These are phyloP conservation scores for Cupressus sempervirens DNA, from an alignment of 75 land plant genomes.

Conservation along the genomic window DNA sequence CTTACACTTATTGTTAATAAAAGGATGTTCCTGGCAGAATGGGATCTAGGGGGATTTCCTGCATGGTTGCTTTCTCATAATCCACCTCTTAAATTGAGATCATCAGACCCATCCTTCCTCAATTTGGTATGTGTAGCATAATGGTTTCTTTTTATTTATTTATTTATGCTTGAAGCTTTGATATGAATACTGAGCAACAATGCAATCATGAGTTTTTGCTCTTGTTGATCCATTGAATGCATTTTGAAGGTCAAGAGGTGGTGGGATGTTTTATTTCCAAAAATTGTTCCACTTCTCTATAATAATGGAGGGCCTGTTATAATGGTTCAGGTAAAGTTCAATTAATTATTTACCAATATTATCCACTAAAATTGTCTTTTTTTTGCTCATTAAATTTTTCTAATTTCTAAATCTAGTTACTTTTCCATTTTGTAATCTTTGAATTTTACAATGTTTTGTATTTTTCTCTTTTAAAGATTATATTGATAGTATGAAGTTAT, in stretches of 20 bases:
- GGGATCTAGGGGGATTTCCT: constrained; percentile 97
- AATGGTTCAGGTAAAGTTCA: constrained; percentile 78
- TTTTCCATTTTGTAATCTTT: not conserved
- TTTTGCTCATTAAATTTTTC: not conserved
- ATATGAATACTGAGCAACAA: not conserved
- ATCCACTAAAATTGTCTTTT: not conserved
- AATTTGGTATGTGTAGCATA: constrained; percentile 35
- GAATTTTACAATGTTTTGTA: not conserved
- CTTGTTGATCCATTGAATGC: not conserved
- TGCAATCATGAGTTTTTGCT: not conserved
- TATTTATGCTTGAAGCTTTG: not conserved
- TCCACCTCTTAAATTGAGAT: constrained; percentile 66
- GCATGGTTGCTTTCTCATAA: constrained; percentile 72
- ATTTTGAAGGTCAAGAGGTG: constrained; percentile 74
- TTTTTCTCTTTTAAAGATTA: not conserved
- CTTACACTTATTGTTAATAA: not conserved
- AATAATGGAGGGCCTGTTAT: constrained; percentile 80
- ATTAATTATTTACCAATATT: not conserved
- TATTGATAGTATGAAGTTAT: not conserved
- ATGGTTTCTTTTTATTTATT: not conserved
- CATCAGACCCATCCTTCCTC: constrained; percentile 73
- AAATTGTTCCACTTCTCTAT: constrained; percentile 64
- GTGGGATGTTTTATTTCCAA: constrained; percentile 84
- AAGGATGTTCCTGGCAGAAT: constrained; percentile 45
- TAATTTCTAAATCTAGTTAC: not conserved